These are phyloP conservation scores for Chaetomium sp. DNA, from an alignment of 2,329 filamentous ascomycete species.

Conservation along the genomic window DNA sequence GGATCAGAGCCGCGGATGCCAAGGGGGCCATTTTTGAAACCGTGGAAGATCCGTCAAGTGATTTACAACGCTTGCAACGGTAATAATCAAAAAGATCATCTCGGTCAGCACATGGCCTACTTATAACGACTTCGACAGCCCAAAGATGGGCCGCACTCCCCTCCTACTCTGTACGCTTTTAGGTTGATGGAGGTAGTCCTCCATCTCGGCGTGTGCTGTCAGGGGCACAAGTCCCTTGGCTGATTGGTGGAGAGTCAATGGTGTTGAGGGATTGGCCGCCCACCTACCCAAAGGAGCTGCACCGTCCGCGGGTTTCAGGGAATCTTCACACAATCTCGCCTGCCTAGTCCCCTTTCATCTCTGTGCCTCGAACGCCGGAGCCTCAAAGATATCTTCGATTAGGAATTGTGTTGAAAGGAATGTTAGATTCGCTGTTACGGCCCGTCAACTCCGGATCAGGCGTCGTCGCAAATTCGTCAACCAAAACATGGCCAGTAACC, in stretches of 20 bases:
- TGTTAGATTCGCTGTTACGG: neutral
- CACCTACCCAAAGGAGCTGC: slow-evolving; percentile 22
- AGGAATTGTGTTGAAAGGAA: neutral
- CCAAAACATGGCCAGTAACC: neutral
- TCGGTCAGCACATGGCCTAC: neutral
- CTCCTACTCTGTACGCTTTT: neutral
- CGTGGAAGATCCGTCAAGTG: neutral
- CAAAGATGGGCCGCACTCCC: neutral
- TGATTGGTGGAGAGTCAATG: slow-evolving; percentile 13
- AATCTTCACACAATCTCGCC: neutral
- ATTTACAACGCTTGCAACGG: neutral
- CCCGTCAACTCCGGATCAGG: neutral
- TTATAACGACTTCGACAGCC: neutral
- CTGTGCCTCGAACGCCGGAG: neutral
- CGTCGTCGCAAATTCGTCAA: neutral
- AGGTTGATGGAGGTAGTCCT: neutral
- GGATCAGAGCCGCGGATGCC: slow-evolving; percentile 8
- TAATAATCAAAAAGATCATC: neutral
- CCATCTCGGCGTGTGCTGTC: slow-evolving; percentile 6
- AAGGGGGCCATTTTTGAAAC: slow-evolving; percentile 15
- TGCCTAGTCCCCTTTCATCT: neutral
- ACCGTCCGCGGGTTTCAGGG: slow-evolving; percentile 17
- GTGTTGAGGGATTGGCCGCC: slow-evolving; percentile 11
- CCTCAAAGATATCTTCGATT: neutral
- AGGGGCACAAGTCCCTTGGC: neutral